Conservation (phyloP, 1,284 basidiomycete species). For the Schizopora paradoxa region DNA sequence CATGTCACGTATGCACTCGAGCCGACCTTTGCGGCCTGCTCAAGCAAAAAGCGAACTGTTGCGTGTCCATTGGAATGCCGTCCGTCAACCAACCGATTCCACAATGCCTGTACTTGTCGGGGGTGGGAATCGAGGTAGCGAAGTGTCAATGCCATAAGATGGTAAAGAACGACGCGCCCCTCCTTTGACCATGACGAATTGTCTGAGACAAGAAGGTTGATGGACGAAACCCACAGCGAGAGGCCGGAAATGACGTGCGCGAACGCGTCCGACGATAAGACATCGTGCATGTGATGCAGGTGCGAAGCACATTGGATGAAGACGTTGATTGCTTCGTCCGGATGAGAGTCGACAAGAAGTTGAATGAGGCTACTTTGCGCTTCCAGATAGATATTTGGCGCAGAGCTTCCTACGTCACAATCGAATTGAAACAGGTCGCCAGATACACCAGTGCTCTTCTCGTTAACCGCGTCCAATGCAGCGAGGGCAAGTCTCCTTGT, state of each 20-base stretch:
- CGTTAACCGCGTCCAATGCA: constrained; percentile 71
- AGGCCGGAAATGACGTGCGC: constrained; percentile 67
- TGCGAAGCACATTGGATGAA: constrained; percentile 72
- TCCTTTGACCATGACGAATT: constrained; percentile 50
- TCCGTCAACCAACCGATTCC: constrained; percentile 69
- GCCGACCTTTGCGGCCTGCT: constrained; percentile 83
- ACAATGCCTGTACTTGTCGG: constrained; percentile 80
- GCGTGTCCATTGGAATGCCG: constrained; percentile 75
- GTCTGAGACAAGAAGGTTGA: constrained; percentile 64
- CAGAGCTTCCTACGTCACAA: constrained; percentile 68
- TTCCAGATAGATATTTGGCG: constrained; percentile 75
- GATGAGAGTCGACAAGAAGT: constrained; percentile 78
- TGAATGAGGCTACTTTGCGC: constrained; percentile 77
- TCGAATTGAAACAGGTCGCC: constrained; percentile 67
- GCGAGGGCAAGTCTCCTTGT: constrained; percentile 77
- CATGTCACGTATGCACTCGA: constrained; percentile 75
- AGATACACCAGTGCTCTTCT: constrained; percentile 50
- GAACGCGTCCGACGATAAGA: constrained; percentile 38
- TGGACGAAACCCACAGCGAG: constrained; percentile 75
- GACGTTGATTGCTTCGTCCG: constrained; percentile 62
- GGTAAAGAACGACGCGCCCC: constrained; percentile 70
- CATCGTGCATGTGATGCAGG: constrained; percentile 64
- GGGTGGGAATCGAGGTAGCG: constrained; percentile 74
- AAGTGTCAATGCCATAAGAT: constrained; percentile 81
- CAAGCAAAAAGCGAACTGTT: constrained; percentile 78